Conservation (phyloP, 306 rosid genomes). For the Fagus crenata region DNA sequence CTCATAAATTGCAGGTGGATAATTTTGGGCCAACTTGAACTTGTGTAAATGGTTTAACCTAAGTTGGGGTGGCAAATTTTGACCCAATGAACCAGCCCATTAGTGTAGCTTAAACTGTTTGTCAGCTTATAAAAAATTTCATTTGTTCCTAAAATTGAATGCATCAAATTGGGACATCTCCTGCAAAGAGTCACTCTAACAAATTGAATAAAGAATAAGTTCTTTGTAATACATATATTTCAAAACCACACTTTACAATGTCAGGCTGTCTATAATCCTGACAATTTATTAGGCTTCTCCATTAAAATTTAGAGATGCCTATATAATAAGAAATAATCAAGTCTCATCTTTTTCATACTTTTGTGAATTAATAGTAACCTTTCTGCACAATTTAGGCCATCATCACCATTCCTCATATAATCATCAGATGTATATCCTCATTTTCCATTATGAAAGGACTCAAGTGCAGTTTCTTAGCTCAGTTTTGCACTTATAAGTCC, state of each 20-base stretch:
- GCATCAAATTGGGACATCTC: neutral
- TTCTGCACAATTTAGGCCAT: neutral
- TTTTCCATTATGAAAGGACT: neutral
- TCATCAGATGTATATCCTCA: conserved; percentile 3
- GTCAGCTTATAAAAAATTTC: neutral
- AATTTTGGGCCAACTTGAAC: too few species aligned
- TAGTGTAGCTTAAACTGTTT: too few species aligned
- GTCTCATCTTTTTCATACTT: neutral
- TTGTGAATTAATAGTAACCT: neutral
- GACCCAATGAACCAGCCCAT: too few species aligned
- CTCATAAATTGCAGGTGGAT: too few species aligned
- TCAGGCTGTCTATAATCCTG: too few species aligned
- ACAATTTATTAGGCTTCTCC: neutral
- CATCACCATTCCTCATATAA: neutral
- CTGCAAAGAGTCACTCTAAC: too few species aligned
- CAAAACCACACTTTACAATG: neutral
- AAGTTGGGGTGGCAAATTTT: too few species aligned
- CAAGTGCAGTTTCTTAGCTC: conserved; percentile 30
- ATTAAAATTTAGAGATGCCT: conserved; percentile 5
- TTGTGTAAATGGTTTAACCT: too few species aligned
- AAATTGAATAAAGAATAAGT: neutral
- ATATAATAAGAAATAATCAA: neutral
- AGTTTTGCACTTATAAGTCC: conserved; percentile 54
- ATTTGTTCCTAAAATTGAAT: neutral
- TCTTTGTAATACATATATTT: neutral